These are phyloP conservation scores for Leptographium galeiforme DNA, from an alignment of 2,329 filamentous ascomycete genomes.

Conservation along the genomic window DNA sequence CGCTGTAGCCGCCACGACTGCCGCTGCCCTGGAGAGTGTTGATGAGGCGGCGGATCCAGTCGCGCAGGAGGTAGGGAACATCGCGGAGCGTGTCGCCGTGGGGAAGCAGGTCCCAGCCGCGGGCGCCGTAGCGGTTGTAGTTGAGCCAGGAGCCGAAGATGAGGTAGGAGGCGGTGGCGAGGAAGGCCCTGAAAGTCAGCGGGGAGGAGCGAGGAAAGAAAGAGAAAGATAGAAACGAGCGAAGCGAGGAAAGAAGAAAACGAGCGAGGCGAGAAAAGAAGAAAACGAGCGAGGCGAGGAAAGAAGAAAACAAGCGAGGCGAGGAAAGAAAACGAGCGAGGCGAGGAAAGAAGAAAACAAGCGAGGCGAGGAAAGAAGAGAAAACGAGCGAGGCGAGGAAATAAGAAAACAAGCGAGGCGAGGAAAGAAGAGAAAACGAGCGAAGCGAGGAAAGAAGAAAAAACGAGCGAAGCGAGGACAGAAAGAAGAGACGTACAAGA, in stretches of 20 bases:
- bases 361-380: slow-evolving; percentile 22
- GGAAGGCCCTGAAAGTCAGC: slow-evolving; percentile 52
- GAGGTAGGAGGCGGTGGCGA: slow-evolving; percentile 75
- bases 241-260: not conserved
- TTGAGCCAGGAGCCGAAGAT: slow-evolving; percentile 99
- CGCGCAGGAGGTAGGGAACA: slow-evolving; percentile 80
- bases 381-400: slow-evolving; percentile 21
- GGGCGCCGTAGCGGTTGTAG: slow-evolving; percentile 90
- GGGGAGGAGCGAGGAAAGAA: not conserved
- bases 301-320: too few relatives aligned
- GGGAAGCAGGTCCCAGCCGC: slow-evolving; percentile 88
- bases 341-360: too few relatives aligned
- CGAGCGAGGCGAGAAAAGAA: slow-evolving; percentile 47
- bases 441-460: too few relatives aligned
- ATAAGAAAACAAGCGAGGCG: too few relatives aligned
- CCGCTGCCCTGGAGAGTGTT: slow-evolving; percentile 76
- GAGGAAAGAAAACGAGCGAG: too few relatives aligned
- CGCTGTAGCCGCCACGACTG: slow-evolving; percentile 83
- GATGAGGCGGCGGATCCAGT: slow-evolving; percentile 68
- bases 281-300: slow-evolving; percentile 28
- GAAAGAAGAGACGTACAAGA: not conserved
- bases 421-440: too few relatives aligned
- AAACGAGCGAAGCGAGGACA: not conserved
- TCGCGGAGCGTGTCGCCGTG: slow-evolving; percentile 89
- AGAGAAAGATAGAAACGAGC: not conserved